phyloP scores from a whole-genome alignment of 179 eudicot genomes.

The Amaranthus tricolor region DNA sequence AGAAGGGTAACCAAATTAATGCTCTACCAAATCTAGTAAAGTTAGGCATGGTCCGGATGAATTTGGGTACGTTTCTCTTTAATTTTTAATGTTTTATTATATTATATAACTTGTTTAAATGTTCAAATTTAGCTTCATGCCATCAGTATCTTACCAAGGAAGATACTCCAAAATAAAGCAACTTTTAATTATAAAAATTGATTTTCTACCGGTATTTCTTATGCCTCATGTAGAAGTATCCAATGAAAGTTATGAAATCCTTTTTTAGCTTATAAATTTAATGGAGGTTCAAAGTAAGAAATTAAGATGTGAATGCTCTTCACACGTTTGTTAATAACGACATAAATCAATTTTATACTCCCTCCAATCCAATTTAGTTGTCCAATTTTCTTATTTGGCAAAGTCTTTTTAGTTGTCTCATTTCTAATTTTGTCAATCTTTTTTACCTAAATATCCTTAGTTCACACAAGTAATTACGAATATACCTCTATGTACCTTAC shows the following conservation, averaged over 20 bases:
- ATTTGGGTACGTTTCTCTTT: constrained; percentile 5
- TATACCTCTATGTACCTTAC: too few relatives aligned
- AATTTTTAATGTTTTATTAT: neutral
- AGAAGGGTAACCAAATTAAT: constrained; percentile 7
- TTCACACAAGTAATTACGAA: too few relatives aligned
- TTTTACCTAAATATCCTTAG: too few relatives aligned
- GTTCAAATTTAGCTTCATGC: constrained; percentile 13
- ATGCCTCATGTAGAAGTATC: neutral
- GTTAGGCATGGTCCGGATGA: neutral
- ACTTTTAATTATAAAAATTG: constrained; percentile 23
- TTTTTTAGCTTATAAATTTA: too few relatives aligned
- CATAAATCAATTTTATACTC: too few relatives aligned
- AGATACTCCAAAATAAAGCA: constrained; percentile 20
- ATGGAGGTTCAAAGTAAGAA: too few relatives aligned
- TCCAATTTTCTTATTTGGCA: too few relatives aligned
- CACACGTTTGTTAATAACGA: too few relatives aligned
- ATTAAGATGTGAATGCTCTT: too few relatives aligned
- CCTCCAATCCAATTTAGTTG: too few relatives aligned
- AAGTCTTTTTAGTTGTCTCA: too few relatives aligned
- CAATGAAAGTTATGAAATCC: neutral
- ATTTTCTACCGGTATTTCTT: constrained; percentile 10
- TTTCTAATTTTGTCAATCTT: too few relatives aligned
- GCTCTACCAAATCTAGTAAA: constrained; percentile 9
- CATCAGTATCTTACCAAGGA: constrained; percentile 15
- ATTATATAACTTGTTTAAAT: constrained; percentile 11